These are phyloP conservation scores for Neurospora sp. DNA, from an alignment of 495 filamentous ascomycete species.

Conservation along the genomic window DNA sequence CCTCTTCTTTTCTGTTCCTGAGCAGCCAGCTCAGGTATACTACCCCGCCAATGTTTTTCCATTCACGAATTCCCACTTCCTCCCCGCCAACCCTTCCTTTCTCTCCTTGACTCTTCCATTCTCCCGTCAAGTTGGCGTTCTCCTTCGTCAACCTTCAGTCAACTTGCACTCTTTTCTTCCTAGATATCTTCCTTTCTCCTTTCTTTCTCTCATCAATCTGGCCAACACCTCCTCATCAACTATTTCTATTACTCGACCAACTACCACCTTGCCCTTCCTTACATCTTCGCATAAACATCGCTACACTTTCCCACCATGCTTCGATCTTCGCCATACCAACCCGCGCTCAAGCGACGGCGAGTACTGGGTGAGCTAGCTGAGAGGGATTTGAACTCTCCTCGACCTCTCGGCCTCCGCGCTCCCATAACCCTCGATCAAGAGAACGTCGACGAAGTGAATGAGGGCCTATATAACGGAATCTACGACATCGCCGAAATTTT, in stretches of 20 bases:
- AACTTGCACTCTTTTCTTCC: not conserved
- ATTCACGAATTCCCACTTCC: not conserved
- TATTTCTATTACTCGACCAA: not conserved
- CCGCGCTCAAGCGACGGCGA: not conserved
- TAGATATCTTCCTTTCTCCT: not conserved
- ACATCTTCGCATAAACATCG: not conserved
- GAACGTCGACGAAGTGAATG: conserved; percentile 9
- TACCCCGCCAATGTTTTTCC: not conserved
- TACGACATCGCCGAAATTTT: conserved; percentile 15
- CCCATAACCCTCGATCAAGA: conserved; percentile 11
- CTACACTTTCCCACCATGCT: not conserved
- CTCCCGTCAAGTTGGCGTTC: not conserved
- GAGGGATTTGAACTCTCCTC: conserved; percentile 8
- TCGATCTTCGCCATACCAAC: not conserved
- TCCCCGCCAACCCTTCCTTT: not conserved
- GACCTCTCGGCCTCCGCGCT: no score
- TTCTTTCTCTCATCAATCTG: no score
- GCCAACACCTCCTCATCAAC: no score
- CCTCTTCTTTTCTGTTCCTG: not conserved
- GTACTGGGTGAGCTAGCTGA: conserved; percentile 12
- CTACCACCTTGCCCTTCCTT: not conserved
- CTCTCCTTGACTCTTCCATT: not conserved
- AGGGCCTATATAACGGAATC: conserved; percentile 9
- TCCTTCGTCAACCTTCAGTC: not conserved
- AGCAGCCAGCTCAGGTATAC: not conserved